Evolutionary conservation across 495 filamentous ascomycete species (phyloP), one percentile per base, ranked within the genome.

Genomic region (Chaetomium cochliodes): DNA sequence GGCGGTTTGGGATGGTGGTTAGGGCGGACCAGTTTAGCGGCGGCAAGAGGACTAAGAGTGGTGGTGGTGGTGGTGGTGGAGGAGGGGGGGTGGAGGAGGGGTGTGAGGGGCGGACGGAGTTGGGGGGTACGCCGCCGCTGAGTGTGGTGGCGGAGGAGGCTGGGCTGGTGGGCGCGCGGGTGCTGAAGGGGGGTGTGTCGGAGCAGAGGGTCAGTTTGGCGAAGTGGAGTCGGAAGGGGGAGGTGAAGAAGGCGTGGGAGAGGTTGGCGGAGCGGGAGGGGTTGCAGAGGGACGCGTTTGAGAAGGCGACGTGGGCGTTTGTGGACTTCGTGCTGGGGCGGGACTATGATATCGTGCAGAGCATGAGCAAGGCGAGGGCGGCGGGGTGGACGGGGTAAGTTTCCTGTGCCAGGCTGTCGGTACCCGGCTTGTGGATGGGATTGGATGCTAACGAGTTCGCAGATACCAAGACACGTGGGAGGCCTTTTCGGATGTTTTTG

Each of bases 361-460:
- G 75, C 61, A 85, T 87, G 83, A 84, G 79, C 62, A 87, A 87
- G 70, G 84, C 85, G 15, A 78, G 84, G 65, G 80, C 78, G 72
- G 54, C 73, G 37, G 81, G 79, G 15, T 84, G 78, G 78, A 78
- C 70, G 6, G 78, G 79, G 70, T 72, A 47, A 37, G 37, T 42
- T 33, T 26, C 12, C 18, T 12, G 33, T 7, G 33, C 33, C 33
- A 8, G 33, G 33, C 33, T 7, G 33, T 37, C 33, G 33, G 33
- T 37, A 37, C 5, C 30, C 9, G 33, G 33, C 3, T 57, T 16
- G 16, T 47, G 1, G 39, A n/a, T 2, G 46, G 7, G 26, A 22
- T 37, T n/a, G 18, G 30, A n/a, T 50, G 58, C 28, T 62, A 42
- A 59, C 37, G 18, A 11, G 52, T 13, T 26, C 20, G 16, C 33